Conservation (phyloP, 1,284 basidiomycete genomes). For the Melampsora occidentalis region DNA sequence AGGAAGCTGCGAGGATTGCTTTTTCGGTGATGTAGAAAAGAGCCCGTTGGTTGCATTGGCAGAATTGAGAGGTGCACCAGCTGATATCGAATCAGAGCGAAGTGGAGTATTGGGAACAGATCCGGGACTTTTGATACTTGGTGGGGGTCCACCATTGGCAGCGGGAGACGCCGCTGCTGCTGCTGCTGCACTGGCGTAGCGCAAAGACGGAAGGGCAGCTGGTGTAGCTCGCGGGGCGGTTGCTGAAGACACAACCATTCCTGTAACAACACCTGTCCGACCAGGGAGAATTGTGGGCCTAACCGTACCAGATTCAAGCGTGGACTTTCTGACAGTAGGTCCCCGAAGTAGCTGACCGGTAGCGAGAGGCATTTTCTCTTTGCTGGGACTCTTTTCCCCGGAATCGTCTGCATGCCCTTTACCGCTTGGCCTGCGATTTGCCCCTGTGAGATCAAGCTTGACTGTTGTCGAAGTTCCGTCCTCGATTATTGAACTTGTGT, state of each 20-base stretch:
- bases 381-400: slow-evolving; percentile 45
- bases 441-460: slow-evolving; percentile 46
- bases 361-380: slow-evolving; percentile 45
- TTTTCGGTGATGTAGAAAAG: slow-evolving; percentile 44
- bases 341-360: slow-evolving; percentile 61
- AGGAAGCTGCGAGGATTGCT: slow-evolving; percentile 51
- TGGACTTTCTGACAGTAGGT: slow-evolving; percentile 48
- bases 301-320: slow-evolving; percentile 47
- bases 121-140: slow-evolving; percentile 38
- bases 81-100: slow-evolving; percentile 39
- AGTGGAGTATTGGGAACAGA: slow-evolving; percentile 16
- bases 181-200: slow-evolving; percentile 86
- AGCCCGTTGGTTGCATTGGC: slow-evolving; percentile 45
- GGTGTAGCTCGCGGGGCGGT: slow-evolving; percentile 58
- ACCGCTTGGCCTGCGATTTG: slow-evolving; percentile 32
- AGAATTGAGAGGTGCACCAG: slow-evolving; percentile 45
- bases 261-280: slow-evolving; percentile 45
- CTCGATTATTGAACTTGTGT: slow-evolving; percentile 57
- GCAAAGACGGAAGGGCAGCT: slow-evolving; percentile 68
- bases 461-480: slow-evolving; percentile 46
- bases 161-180: slow-evolving; percentile 63
- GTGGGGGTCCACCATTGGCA: background rate
- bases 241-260: slow-evolving; percentile 52
- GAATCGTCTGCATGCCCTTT: slow-evolving; percentile 37
- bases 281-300: slow-evolving; percentile 59